Conservation (phyloP, 148 eudicot genomes). For the Rhododendron ferrugineum region DNA sequence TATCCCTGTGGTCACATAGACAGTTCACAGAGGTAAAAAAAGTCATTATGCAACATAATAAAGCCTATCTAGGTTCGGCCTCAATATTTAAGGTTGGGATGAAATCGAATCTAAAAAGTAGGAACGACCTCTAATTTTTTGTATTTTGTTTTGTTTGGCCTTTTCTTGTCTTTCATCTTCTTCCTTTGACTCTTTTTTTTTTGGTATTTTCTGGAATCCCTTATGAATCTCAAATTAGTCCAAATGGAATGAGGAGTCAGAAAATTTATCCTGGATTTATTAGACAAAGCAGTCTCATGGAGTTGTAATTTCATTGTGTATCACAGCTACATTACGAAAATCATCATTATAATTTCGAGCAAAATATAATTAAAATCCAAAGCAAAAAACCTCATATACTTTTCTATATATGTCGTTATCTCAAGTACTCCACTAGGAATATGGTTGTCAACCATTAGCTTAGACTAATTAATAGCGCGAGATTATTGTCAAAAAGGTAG, state of each 20-base stretch:
- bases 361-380: background rate
- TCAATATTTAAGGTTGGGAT: background rate
- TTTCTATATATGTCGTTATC: background rate
- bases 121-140: no score
- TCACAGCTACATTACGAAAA: background rate
- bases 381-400: background rate
- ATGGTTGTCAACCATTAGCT: background rate
- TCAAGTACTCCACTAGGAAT: background rate
- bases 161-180: background rate
- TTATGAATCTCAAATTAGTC: background rate
- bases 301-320: background rate
- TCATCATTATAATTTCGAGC: background rate
- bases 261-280: background rate
- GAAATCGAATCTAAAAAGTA: no score
- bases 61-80: background rate
- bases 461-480: background rate
- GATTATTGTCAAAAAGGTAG: background rate
- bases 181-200: no score
- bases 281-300: background rate
- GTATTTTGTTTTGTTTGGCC: background rate
- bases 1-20: no score
- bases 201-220: background rate
- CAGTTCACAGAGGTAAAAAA: no score
- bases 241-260: background rate
- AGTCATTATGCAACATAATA: no score